phyloP scores from a whole-genome alignment of 2,329 filamentous ascomycete species.

The Lasiodiplodia gonubiensis region DNA sequence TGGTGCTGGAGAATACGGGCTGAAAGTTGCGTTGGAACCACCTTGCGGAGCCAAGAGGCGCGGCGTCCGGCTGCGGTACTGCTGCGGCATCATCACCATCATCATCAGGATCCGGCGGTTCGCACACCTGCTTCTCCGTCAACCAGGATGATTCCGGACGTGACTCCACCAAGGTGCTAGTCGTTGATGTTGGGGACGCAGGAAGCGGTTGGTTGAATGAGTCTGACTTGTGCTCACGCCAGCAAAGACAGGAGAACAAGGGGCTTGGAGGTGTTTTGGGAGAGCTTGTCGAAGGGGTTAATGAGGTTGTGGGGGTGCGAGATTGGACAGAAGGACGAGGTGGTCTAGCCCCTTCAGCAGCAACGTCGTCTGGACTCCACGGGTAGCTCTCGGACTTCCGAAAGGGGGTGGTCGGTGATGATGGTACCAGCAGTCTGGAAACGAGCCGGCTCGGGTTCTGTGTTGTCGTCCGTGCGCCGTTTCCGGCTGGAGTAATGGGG shows the following conservation, averaged over 20 bases:
- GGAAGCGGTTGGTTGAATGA: background rate
- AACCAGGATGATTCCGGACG: background rate
- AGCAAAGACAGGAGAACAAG: constrained; percentile 8
- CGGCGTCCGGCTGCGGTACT: background rate
- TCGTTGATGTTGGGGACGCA: background rate
- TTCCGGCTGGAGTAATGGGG: constrained; percentile 1
- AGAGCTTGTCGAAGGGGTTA: background rate
- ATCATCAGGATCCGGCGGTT: background rate
- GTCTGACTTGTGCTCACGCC: constrained; percentile 4
- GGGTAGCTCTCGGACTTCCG: background rate
- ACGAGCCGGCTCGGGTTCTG: background rate
- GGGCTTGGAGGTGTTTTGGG: background rate
- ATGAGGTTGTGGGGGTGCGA: background rate
- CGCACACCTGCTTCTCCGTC: background rate
- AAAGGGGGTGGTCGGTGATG: background rate
- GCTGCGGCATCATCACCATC: background rate
- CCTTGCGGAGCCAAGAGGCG: background rate
- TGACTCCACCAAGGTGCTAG: background rate
- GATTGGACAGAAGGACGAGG: background rate
- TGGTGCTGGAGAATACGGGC: background rate
- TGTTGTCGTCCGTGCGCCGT: background rate
- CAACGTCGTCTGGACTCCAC: background rate
- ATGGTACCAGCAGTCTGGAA: background rate
- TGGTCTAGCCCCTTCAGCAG: background rate
- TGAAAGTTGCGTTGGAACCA: background rate